Evolutionary conservation across 192 early-diverging fungal species (phyloP).

Genomic region (Chytriomyces sp.): DNA sequence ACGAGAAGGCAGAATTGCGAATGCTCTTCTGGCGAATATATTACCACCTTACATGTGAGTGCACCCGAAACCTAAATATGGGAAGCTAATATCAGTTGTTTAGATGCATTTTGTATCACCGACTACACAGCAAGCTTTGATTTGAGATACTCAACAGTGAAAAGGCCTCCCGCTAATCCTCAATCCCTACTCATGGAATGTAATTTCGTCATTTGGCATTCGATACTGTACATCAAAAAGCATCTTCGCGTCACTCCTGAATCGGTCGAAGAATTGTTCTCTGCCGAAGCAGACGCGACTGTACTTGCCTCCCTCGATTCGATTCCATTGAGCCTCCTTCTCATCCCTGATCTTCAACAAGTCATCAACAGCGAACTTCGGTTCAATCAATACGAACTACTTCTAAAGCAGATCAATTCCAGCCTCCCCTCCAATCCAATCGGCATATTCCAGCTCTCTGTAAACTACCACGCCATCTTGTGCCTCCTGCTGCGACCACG

Average conservation of each 20-base stretch:
- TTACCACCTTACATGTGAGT: not conserved
- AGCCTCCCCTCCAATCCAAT: not conserved
- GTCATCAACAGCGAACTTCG: too few species aligned
- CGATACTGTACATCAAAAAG: not conserved
- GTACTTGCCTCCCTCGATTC: not conserved
- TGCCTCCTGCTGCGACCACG: constrained; percentile 1
- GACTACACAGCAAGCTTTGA: not conserved
- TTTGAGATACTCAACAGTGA: not conserved
- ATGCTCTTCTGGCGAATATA: not conserved
- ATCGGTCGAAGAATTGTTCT: not conserved
- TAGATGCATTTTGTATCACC: not conserved
- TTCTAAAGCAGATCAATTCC: not conserved
- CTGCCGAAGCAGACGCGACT: not conserved
- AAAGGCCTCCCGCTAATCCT: not conserved
- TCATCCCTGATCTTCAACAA: too few species aligned
- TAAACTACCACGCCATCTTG: not conserved
- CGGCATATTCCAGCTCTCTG: not conserved
- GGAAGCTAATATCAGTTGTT: not conserved
- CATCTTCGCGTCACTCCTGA: not conserved
- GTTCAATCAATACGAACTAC: not conserved
- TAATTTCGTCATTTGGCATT: not conserved
- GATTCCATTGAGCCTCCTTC: too few species aligned
- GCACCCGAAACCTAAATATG: not conserved
- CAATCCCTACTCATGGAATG: not conserved
- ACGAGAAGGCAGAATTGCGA: not conserved